Percentiles rank a stretch among this genome's conserved stretches.
phyloP scores from a whole-genome alignment of 225 moss, liverwort and hornwort species.

The Pleurozium schreberi region DNA sequence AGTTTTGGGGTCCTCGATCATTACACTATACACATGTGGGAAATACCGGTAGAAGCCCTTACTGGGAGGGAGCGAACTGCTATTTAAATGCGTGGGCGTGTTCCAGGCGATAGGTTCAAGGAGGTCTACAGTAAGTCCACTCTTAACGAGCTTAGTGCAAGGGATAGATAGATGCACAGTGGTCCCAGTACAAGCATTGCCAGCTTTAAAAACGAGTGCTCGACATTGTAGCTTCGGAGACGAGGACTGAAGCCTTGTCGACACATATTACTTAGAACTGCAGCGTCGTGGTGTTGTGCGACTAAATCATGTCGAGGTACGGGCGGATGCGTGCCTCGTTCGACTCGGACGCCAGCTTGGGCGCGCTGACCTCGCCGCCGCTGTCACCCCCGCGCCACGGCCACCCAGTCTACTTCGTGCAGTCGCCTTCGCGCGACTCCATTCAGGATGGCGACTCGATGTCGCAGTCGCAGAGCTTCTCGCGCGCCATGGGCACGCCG shows the following conservation, averaged over 20 bases:
- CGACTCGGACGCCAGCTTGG: constrained; percentile 41
- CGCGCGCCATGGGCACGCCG: constrained; percentile 34
- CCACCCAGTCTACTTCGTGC: constrained; percentile 75
- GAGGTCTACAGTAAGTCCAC: not conserved
- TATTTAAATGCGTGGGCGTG: not conserved
- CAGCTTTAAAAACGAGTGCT: too few relatives aligned
- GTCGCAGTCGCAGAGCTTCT: constrained; percentile 57
- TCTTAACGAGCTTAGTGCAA: not conserved
- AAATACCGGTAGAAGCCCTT: not conserved
- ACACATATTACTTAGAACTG: not conserved
- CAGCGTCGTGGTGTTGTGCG: not conserved
- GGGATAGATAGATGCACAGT: not conserved
- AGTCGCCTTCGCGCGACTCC: constrained; percentile 77
- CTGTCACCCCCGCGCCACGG: constrained; percentile 40
- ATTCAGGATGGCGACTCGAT: constrained; percentile 60
- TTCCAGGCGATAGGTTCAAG: not conserved
- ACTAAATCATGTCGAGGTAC: constrained; percentile 23
- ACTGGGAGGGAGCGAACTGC: not conserved
- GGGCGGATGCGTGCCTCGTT: constrained; percentile 53
- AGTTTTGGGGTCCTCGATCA: not conserved
- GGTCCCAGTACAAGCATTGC: not conserved
- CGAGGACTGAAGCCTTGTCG: not conserved
- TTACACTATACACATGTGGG: not conserved
- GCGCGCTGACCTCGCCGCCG: constrained; percentile 25
- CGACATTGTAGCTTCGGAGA: not conserved